Base-by-base conservation (phyloP, 2,329 filamentous ascomycete genomes). In the Trichoderma koningiopsis region DNA sequence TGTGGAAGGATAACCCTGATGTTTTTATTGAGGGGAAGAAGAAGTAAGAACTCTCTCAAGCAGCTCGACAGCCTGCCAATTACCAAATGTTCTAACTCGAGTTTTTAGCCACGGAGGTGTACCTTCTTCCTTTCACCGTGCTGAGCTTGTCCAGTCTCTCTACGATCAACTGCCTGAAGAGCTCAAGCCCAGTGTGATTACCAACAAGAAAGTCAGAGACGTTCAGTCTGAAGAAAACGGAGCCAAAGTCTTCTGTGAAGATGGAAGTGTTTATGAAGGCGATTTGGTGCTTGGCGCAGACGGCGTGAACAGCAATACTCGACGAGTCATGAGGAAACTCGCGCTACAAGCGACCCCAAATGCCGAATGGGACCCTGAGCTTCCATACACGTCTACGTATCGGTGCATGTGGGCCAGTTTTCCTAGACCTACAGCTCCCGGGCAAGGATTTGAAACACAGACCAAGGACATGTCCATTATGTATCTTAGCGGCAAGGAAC, bases 261-360 rank as follows among this genome's bases (percentile, higher is more conserved):
- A 82, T 68, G 80, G 80, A 5, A 74, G 74, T 0, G 57, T 72
- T 1, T 78, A 79, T 70, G 27, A 71, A 0, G 81, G 79, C 0
- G 74, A 79, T 69, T 72, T 84, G n/a, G 68, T 81, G 5, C 74
- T 83, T 24, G 82, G 81, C 8, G 80, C 81, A 14, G 82, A 84
- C 68, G 82, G 82, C n/a, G 79, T 80, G 2, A 79, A 81, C 69
- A 83, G 81, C 71, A 76, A 71, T 27, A 76, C 78, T 5, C 75
- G 81, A 6, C 64, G 70, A 10, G 75, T 78, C 40, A 79, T 83
- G 75, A 77, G 80, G 29, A 68, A 71, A 4, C 71, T 80, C 0
- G 77, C 78, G 0, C 19, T 77, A 1, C 57, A 71, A 0, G 72
- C 72, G 1, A 68, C 71, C 0, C 63, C 72, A 0, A 33, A 37